These are phyloP conservation scores for Neurospora sp. DNA, from an alignment of 495 filamentous ascomycete species.

Conservation along the genomic window DNA sequence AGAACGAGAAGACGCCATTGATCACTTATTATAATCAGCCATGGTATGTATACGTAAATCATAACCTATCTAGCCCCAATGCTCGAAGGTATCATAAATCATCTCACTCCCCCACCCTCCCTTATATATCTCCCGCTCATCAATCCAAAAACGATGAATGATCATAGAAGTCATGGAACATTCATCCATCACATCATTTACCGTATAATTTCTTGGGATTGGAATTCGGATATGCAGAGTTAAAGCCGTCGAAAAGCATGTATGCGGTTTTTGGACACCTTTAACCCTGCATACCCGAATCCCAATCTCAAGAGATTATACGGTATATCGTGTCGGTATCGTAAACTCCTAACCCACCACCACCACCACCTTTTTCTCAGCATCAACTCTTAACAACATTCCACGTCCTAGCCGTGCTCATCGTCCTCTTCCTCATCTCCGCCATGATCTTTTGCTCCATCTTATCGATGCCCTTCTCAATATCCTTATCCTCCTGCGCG, in stretches of 20 bases:
- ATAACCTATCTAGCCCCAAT: background rate
- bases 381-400: constrained; percentile 6
- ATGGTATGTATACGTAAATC: background rate
- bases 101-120: background rate
- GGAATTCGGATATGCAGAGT: too few relatives aligned
- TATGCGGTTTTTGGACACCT: too few relatives aligned
- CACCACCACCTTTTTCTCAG: too few relatives aligned
- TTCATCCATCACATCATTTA: background rate
- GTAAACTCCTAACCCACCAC: too few relatives aligned
- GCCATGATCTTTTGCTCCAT: constrained; percentile 46
- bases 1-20: background rate
- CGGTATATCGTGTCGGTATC: background rate
- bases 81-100: background rate
- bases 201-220: too few relatives aligned
- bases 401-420: constrained; percentile 43
- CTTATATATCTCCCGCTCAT: background rate
- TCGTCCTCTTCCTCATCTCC: constrained; percentile 41
- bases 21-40: background rate
- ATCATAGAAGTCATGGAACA: background rate
- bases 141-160: background rate
- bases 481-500: constrained; percentile 34
- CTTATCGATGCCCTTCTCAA: constrained; percentile 41
- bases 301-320: too few relatives aligned
- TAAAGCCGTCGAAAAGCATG: too few relatives aligned
- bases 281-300: too few relatives aligned